Percentiles rank a stretch among this genome's conserved stretches.
Evolutionary conservation across 257 asterid species (phyloP).

Genomic region (Plectranthus barbatus): DNA sequence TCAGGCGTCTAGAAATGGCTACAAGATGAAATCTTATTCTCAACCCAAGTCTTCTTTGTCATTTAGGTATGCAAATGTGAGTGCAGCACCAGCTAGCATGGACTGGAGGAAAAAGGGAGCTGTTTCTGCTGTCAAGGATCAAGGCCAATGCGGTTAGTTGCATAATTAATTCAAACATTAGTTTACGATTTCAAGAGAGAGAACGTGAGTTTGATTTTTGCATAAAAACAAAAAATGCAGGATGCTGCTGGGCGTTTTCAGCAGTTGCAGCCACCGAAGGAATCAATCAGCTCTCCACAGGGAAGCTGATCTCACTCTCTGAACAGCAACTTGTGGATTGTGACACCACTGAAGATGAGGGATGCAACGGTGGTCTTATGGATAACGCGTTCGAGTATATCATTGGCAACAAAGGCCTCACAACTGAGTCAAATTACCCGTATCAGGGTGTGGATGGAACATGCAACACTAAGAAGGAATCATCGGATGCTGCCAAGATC

Average conservation of each 20-base stretch:
- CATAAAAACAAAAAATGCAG: not conserved
- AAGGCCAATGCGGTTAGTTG: conserved; percentile 35
- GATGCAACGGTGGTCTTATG: conserved; percentile 5
- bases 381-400: conserved; percentile 6
- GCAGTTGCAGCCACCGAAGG: conserved; percentile 6
- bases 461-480: conserved; percentile 9
- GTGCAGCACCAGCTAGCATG: conserved; percentile 23
- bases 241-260: not conserved
- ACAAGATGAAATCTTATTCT: not conserved
- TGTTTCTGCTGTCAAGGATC: conserved; percentile 37
- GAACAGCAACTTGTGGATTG: conserved; percentile 12
- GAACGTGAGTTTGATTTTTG: no score
- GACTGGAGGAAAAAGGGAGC: conserved; percentile 46
- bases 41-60: conserved; percentile 8
- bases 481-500: not conserved
- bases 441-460: no score
- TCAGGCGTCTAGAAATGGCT: no score
- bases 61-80: conserved; percentile 31
- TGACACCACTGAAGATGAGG: conserved; percentile 3
- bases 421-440: conserved; percentile 7
- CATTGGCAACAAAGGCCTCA: conserved; percentile 6
- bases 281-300: not conserved
- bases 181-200: no score
- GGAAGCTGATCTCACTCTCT: not conserved
- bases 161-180: no score